Percentiles rank a stretch among this genome's conserved stretches.
Conservation (phyloP, 2,329 filamentous ascomycete genomes). For the Knufia fluminis region DNA sequence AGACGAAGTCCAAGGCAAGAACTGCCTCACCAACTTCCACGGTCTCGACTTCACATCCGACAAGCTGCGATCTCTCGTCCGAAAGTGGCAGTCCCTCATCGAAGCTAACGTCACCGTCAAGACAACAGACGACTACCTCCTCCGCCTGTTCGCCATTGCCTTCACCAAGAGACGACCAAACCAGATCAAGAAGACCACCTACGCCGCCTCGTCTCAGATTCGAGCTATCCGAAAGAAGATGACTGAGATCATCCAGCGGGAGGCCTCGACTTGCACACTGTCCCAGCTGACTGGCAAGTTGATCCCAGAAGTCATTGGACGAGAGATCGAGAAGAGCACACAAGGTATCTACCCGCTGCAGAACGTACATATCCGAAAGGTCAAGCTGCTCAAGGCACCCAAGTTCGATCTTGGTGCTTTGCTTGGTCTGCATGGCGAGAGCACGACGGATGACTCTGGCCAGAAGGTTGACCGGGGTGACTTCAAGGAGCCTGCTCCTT, state of each 20-base stretch:
- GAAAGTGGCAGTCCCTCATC: slow-evolving; percentile 99
- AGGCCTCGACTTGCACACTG: slow-evolving; percentile 89
- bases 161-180: slow-evolving; percentile 99
- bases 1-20: slow-evolving; percentile 99
- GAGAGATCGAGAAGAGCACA: slow-evolving; percentile 98
- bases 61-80: slow-evolving; percentile 97
- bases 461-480: slow-evolving; percentile 92
- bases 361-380: slow-evolving; percentile 99
- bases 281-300: slow-evolving; percentile 97
- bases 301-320: slow-evolving; percentile 97
- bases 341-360: slow-evolving; percentile 99
- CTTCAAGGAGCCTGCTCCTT: slow-evolving; percentile 92
- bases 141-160: slow-evolving; percentile 96
- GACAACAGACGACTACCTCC: slow-evolving; percentile 99
- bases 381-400: slow-evolving; percentile 96
- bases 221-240: slow-evolving; percentile 99
- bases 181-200: slow-evolving; percentile 99
- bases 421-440: slow-evolving; percentile 95
- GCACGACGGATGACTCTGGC: slow-evolving; percentile 86
- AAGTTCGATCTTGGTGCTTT: slow-evolving; percentile 98
- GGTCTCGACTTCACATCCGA: slow-evolving; percentile 99
- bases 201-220: slow-evolving; percentile 94
- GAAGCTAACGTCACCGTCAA: slow-evolving; percentile 99
- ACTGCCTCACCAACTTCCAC: slow-evolving; percentile 99
- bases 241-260: slow-evolving; percentile 96